Conservation (phyloP, 1,139 yeast genomes). For the Candida labiduridarum region DNA sequence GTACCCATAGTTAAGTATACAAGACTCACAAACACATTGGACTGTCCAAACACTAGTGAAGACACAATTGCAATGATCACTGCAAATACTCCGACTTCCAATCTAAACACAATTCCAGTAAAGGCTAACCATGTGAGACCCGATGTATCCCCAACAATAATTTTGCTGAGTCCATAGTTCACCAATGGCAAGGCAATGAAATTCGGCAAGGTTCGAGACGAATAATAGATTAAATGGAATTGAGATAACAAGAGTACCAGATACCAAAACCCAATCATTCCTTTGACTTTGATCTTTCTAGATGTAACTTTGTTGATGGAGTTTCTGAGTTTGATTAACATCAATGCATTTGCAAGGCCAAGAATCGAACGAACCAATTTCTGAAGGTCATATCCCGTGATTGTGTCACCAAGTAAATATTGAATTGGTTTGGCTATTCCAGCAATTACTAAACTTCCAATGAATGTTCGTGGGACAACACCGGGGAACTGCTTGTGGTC, state of each 20-base stretch:
- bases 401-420: conserved; percentile 21
- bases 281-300: conserved; percentile 22
- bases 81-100: conserved; percentile 69
- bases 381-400: conserved; percentile 39
- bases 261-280: conserved; percentile 57
- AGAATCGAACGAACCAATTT: conserved; percentile 52
- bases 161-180: conserved; percentile 52
- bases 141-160: conserved; percentile 51
- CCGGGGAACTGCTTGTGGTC: conserved; percentile 88
- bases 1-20: conserved; percentile 48
- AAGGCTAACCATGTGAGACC: conserved; percentile 66
- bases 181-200: conserved; percentile 81
- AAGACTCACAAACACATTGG: conserved; percentile 37
- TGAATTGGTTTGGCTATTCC: conserved; percentile 37
- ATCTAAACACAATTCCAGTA: conserved; percentile 68
- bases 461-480: conserved; percentile 82
- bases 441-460: conserved; percentile 69
- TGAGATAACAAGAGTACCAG: conserved; percentile 60
- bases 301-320: conserved; percentile 30
- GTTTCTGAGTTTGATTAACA: conserved; percentile 29
- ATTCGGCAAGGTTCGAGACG: conserved; percentile 84
- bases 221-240: conserved; percentile 78
- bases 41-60: conserved; percentile 43
- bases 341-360: conserved; percentile 50
- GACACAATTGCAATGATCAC: conserved; percentile 47